Percentiles rank a stretch among this genome's conserved stretches.
Evolutionary conservation across 441 rosid species (phyloP).

Genomic region (Adansonia madagascariensis): DNA sequence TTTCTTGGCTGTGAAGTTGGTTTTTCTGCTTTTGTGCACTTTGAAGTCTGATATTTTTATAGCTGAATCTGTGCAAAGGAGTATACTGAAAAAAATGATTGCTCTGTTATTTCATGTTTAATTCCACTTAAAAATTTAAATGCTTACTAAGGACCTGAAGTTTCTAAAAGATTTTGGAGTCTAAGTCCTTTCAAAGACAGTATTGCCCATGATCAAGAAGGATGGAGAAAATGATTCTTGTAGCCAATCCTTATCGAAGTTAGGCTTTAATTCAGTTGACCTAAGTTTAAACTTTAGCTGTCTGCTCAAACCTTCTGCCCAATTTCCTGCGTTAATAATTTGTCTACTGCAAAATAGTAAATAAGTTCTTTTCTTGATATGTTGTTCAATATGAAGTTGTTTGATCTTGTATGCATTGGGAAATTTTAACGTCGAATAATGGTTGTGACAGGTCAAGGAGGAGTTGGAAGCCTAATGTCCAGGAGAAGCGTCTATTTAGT

Average conservation of each 20-base stretch:
- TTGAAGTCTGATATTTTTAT: not conserved
- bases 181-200: conserved; percentile 1
- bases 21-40: not conserved
- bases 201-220: not conserved
- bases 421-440: conserved; percentile 18
- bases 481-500: conserved; percentile 89
- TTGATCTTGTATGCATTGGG: conserved; percentile 11
- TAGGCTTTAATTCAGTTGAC: not conserved
- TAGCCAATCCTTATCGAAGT: not conserved
- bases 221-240: not conserved
- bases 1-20: not conserved
- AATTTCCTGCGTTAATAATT: not conserved
- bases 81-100: not conserved
- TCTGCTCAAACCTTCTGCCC: no score
- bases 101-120: not conserved
- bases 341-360: not conserved
- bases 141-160: not conserved
- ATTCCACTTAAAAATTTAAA: not conserved
- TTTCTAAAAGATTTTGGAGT: not conserved
- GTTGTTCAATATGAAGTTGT: not conserved
- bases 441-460: conserved; percentile 65
- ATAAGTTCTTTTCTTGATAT: not conserved
- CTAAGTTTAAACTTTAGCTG: not conserved
- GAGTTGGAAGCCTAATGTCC: conserved; percentile 95
- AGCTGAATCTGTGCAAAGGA: not conserved